Conservation (phyloP, 441 rosid genomes). For the Croton laevigatus region DNA sequence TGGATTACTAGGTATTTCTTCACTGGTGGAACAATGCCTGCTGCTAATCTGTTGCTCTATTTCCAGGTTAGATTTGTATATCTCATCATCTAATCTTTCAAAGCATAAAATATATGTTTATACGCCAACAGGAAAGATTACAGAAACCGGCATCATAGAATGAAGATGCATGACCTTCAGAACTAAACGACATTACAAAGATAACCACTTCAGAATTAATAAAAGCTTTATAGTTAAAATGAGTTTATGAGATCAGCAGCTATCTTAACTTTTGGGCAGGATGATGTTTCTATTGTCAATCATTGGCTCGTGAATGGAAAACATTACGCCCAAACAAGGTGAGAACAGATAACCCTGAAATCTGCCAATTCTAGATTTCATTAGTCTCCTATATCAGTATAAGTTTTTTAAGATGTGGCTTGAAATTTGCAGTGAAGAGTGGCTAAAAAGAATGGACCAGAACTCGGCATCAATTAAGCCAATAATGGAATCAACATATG, state of each 20-base stretch:
- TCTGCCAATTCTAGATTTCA: not conserved
- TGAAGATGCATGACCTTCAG: no score
- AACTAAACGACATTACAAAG: no score
- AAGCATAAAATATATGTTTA: no score
- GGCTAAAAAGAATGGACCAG: slow-evolving; percentile 82
- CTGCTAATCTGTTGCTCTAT: slow-evolving; percentile 79
- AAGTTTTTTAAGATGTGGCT: not conserved
- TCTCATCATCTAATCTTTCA: no score
- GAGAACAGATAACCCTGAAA: not conserved
- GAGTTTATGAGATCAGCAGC: not conserved
- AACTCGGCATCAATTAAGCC: slow-evolving; percentile 44
- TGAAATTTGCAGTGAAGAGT: slow-evolving; percentile 55
- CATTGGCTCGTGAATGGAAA: slow-evolving; percentile 82
- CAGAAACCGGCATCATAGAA: no score
- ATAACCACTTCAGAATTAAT: no score
- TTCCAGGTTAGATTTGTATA: slow-evolving; percentile 46
- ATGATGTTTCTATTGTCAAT: slow-evolving; percentile 59
- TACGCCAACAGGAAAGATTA: no score
- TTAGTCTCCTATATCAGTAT: no score
- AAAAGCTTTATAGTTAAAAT: no score
- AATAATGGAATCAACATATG: slow-evolving; percentile 76
- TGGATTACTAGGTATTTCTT: slow-evolving; percentile 88
- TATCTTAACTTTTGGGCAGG: slow-evolving; percentile 32
- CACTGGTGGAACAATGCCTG: slow-evolving; percentile 87
- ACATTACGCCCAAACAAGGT: slow-evolving; percentile 82